Evolutionary conservation across 2,329 filamentous ascomycete genomes (phyloP).

Genomic region (Acrodontium crateriforme): DNA sequence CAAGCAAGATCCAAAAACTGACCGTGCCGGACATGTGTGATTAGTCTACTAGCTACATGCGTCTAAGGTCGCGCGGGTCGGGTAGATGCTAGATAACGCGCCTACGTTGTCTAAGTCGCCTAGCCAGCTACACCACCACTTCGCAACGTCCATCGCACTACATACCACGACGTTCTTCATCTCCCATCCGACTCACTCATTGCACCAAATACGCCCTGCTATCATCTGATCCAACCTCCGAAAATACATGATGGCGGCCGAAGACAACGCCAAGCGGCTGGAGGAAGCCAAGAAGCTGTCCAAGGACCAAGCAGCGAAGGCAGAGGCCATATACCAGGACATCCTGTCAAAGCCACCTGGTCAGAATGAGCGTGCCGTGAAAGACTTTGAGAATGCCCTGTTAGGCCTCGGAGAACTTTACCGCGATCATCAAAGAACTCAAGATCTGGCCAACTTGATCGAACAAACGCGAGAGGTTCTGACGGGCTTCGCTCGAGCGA

Average conservation of each 20-base stretch:
- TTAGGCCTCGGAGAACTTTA: constrained; percentile 86
- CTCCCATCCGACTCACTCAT: not conserved
- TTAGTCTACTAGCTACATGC: no score
- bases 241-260: constrained; percentile 36
- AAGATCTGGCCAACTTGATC: constrained; percentile 80
- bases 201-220: no score
- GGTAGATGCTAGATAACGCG: no score
- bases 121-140: no score
- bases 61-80: no score
- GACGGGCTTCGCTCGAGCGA: constrained; percentile 95
- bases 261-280: constrained; percentile 51
- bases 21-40: no score
- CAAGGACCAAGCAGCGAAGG: constrained; percentile 68
- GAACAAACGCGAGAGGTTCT: constrained; percentile 81
- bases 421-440: constrained; percentile 66
- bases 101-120: no score
- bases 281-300: constrained; percentile 76
- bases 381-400: constrained; percentile 82
- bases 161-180: constrained; percentile 1
- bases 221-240: no score
- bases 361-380: constrained; percentile 70
- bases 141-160: no score
- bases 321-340: constrained; percentile 77
- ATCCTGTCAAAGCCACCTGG: constrained; percentile 76
- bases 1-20: no score